Conservation (phyloP, 2,329 filamentous ascomycete genomes). For the Colletotrichum lini region DNA sequence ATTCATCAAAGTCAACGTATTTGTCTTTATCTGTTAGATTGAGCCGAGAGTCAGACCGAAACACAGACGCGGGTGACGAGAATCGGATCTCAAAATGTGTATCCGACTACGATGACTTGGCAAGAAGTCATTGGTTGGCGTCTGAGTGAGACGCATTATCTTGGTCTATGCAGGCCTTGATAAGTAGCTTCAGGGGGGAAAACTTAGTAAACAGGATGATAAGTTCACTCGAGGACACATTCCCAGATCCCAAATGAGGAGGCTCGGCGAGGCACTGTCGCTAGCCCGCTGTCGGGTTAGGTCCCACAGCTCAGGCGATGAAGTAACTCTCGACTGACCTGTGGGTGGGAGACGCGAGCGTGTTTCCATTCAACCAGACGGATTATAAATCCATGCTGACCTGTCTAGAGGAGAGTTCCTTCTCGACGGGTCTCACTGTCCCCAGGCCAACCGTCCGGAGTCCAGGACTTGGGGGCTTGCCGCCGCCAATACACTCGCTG, state of each 20-base stretch:
- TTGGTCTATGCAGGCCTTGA: conserved; percentile 15
- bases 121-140: background rate
- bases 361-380: conserved; percentile 22
- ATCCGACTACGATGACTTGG: conserved; percentile 16
- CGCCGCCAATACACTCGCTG: conserved; percentile 65
- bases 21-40: background rate
- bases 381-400: conserved; percentile 1
- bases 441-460: too few species aligned
- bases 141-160: background rate
- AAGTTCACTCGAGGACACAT: background rate
- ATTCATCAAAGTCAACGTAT: conserved; percentile 16
- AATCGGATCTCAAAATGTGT: conserved; percentile 11
- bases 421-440: background rate
- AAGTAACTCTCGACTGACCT: conserved; percentile 5
- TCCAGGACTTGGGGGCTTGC: conserved; percentile 47
- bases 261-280: background rate
- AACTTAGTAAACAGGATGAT: background rate
- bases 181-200: background rate
- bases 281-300: background rate
- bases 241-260: conserved; percentile 1
- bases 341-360: background rate
- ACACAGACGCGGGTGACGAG: background rate
- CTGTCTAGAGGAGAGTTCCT: background rate
- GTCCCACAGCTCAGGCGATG: background rate
- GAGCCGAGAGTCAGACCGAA: background rate